Conservation (phyloP, 176 grass and related monocot genomes). For the Musa beccarii region DNA sequence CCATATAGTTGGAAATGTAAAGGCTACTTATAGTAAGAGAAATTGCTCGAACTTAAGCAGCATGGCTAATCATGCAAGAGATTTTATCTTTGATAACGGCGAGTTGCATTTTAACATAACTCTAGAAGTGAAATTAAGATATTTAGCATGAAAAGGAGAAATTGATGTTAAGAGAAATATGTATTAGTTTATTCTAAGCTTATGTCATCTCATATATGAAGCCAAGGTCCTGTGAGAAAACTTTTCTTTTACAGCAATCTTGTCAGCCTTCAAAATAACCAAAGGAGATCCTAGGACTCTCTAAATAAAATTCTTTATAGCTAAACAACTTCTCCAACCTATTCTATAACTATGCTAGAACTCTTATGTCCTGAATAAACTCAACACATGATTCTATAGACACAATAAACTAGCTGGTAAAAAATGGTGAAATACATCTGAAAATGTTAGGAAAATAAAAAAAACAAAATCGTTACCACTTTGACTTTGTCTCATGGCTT, state of each 20-base stretch:
- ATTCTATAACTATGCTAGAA: too few relatives aligned
- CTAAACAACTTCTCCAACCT: too few relatives aligned
- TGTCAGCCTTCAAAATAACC: too few relatives aligned
- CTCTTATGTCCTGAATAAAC: background rate
- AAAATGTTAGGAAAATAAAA: background rate
- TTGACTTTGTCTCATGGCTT: too few relatives aligned
- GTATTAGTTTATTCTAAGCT: background rate
- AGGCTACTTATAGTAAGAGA: background rate
- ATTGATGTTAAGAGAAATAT: background rate
- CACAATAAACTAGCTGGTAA: background rate
- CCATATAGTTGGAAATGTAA: too few relatives aligned
- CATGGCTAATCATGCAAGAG: background rate
- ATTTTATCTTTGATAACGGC: background rate
- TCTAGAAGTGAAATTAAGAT: slow-evolving; percentile 1
- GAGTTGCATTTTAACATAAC: slow-evolving; percentile 3
- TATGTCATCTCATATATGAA: too few relatives aligned
- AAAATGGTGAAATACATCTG: background rate
- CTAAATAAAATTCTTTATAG: too few relatives aligned
- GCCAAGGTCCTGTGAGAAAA: too few relatives aligned
- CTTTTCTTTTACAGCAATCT: too few relatives aligned
- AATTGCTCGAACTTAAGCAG: background rate
- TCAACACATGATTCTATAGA: background rate
- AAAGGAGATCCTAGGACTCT: too few relatives aligned
- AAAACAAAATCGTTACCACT: background rate
- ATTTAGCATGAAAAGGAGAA: background rate